Percentiles rank a stretch among this genome's conserved stretches.
Evolutionary conservation across 73 alveolate species (phyloP).

Genomic region (Paramecium sonneborni): DNA sequence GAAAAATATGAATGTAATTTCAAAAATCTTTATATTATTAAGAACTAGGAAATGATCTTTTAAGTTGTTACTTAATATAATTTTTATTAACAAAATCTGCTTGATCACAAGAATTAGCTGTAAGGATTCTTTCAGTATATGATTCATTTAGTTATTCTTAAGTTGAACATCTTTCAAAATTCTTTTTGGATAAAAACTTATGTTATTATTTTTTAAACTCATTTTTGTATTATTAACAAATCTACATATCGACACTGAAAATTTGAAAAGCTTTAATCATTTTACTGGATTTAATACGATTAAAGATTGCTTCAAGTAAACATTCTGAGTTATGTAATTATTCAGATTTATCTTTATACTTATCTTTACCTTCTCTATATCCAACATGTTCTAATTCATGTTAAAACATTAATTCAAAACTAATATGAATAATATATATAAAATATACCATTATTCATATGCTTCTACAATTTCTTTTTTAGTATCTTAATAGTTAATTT

Average conservation of each 20-base stretch:
- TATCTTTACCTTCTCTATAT: constrained; percentile 1
- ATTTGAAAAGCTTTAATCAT: background rate
- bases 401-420: background rate
- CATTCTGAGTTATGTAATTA: background rate
- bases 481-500: background rate
- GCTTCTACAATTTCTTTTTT: background rate
- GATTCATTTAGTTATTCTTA: background rate
- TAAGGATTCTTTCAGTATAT: background rate
- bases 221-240: background rate
- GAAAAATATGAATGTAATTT: background rate
- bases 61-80: background rate
- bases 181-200: background rate
- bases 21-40: background rate
- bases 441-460: background rate
- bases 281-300: background rate
- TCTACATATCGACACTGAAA: background rate
- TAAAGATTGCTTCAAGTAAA: background rate
- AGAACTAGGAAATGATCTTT: background rate
- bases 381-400: constrained; percentile 34
- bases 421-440: background rate
- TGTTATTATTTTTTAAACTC: background rate
- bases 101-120: background rate
- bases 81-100: background rate
- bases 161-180: background rate
- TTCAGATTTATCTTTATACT: background rate